These are phyloP conservation scores for Pseudozyma thailandica DNA, from an alignment of 1,284 basidiomycete genomes.

Conservation along the genomic window DNA sequence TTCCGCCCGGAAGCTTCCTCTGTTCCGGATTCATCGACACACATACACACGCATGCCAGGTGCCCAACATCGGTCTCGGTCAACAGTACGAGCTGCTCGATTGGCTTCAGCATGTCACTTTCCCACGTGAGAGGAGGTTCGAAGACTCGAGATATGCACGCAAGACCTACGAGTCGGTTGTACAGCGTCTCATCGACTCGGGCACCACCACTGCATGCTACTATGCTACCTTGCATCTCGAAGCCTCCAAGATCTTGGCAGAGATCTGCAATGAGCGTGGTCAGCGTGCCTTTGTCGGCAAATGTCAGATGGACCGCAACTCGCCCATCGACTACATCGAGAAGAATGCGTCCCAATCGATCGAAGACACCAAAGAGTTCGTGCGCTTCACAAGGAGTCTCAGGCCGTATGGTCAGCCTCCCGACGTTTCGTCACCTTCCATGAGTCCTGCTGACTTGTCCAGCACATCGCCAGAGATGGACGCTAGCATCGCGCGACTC, in stretches of 20 bases:
- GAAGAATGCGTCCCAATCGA: conserved; percentile 55
- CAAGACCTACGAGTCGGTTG: conserved; percentile 78
- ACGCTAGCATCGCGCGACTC: conserved; percentile 56
- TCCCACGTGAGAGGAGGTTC: conserved; percentile 87
- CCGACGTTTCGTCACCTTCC: conserved; percentile 43
- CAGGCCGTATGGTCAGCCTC: conserved; percentile 42
- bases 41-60: conserved; percentile 73
- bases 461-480: conserved; percentile 53
- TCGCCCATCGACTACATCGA: conserved; percentile 80
- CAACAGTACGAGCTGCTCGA: conserved; percentile 79
- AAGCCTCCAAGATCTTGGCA: conserved; percentile 82
- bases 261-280: conserved; percentile 78
- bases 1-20: conserved; percentile 80
- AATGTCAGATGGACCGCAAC: conserved; percentile 94
- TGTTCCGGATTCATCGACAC: conserved; percentile 91
- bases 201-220: conserved; percentile 90
- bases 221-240: conserved; percentile 84
- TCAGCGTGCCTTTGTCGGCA: conserved; percentile 86
- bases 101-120: conserved; percentile 88
- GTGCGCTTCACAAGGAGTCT: conserved; percentile 52
- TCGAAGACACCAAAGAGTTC: conserved; percentile 62
- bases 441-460: conserved; percentile 45
- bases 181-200: conserved; percentile 77
- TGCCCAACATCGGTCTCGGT: conserved; percentile 76
- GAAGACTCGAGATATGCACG: conserved; percentile 78